Base-by-base conservation (phyloP, 345 rosid species). In the Murraya paniculata region DNA sequence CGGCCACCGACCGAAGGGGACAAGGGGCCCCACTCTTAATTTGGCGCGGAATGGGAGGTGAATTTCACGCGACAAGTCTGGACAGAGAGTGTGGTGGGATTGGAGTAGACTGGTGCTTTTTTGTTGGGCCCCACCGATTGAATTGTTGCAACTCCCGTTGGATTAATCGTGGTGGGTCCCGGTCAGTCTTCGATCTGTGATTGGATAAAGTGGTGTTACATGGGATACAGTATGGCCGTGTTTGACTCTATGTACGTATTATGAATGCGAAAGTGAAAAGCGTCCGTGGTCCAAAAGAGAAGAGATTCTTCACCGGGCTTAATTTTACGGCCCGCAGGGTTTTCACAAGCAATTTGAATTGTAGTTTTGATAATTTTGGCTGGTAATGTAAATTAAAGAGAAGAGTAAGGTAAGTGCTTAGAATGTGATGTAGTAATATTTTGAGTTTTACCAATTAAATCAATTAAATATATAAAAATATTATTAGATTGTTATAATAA, bases 1-100 rank as follows among this genome's bases (percentile, higher is more conserved):
- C 31, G 38, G 69, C 27, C 41, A 70, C 70, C 60, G 70, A 45
- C 77, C 25, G 1, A 0, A 8, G 18, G 56, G 31, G 19, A 3
- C 36, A n/a, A 4, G 4, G 77, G 68, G 27, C 70, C 68, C 41
- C 2, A 0, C 3, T 21, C 14, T 28, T 45, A 21, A 21, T 74
- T 45, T 62, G 60, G 70, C 70, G 45, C 59, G 59, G 64, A 62
- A 10, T 6, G 70, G 30, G 45, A 74, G 77, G 70, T 27, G 19
- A 39, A 0, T 1, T 2, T 30, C 67, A 30, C 67, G 67, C 67
- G 39, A 7, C 4, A 16, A 0, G 28, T 22, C 13, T 9, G 50
- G 28, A 22, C 9, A 0, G 45, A 2, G 3, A 3, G 5, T 31
- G 50, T 5, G 11, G 55, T 25, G 35, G 36, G 31, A 8, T n/a